phyloP scores from a whole-genome alignment of 768 basidiomycete genomes.

The Crepidotus variabilis region DNA sequence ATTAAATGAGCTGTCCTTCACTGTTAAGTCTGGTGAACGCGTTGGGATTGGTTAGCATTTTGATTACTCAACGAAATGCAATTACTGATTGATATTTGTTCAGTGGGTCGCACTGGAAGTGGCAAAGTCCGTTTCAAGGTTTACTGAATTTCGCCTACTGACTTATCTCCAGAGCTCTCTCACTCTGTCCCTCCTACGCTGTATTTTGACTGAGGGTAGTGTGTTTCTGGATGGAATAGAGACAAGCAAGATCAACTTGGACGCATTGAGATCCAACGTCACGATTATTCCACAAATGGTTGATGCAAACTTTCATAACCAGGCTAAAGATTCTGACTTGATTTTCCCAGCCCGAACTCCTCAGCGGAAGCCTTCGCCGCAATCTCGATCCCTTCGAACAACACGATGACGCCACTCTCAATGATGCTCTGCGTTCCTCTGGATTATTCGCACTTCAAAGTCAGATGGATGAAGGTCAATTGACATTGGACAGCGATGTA shows the following conservation, averaged over 20 bases:
- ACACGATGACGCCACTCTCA: slow-evolving; percentile 45
- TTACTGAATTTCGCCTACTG: not conserved
- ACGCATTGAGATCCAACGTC: slow-evolving; percentile 51
- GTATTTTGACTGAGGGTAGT: slow-evolving; percentile 53
- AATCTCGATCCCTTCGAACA: slow-evolving; percentile 67
- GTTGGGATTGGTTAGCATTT: slow-evolving; percentile 39
- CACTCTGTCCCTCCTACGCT: slow-evolving; percentile 51
- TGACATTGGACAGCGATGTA: slow-evolving; percentile 43
- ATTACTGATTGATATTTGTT: no score
- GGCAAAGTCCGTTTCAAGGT: slow-evolving; percentile 35
- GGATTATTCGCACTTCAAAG: slow-evolving; percentile 36
- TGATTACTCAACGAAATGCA: not conserved
- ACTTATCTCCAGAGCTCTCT: slow-evolving; percentile 44
- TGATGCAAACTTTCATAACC: no score
- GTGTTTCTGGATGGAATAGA: slow-evolving; percentile 54
- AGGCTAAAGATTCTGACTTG: no score
- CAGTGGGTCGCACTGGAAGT: slow-evolving; percentile 42
- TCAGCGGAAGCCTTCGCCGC: slow-evolving; percentile 45
- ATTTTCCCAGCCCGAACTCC: slow-evolving; percentile 12
- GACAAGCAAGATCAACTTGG: slow-evolving; percentile 49
- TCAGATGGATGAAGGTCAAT: slow-evolving; percentile 43
- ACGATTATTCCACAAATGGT: slow-evolving; percentile 53
- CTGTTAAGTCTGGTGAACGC: slow-evolving; percentile 48
- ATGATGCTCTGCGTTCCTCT: slow-evolving; percentile 36
- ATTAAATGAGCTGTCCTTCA: slow-evolving; percentile 48